A percentile compares a stretch with the other conserved stretches of the same genome.
These are phyloP conservation scores for Pulicaria dysenterica DNA, from an alignment of 129 eudicot genomes.

Conservation along the genomic window DNA sequence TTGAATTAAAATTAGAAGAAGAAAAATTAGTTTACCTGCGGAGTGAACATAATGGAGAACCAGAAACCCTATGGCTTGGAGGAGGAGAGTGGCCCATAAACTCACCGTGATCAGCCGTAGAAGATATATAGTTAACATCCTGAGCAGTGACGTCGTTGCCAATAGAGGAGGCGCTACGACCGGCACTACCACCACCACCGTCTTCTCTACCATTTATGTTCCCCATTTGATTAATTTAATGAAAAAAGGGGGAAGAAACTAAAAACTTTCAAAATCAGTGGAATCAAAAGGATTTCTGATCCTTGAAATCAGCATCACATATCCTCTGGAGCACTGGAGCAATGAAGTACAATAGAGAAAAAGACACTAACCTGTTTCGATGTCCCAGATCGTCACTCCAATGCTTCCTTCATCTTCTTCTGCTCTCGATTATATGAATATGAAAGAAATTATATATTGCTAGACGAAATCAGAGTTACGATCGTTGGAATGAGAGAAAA, in stretches of 20 bases:
- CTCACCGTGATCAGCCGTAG: constrained; percentile 41
- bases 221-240: constrained; percentile 52
- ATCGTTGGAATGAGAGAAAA: too few species aligned
- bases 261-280: constrained; percentile 20
- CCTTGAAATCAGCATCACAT: not conserved
- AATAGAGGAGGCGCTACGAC: constrained; percentile 44
- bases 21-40: constrained; percentile 59
- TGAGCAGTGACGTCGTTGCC: constrained; percentile 50
- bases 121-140: constrained; percentile 37
- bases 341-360: too few species aligned
- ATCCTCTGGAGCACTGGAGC: too few species aligned
- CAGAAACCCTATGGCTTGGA: constrained; percentile 89
- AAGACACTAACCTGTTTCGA: too few species aligned
- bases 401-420: too few species aligned
- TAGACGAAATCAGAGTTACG: too few species aligned
- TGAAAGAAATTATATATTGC: too few species aligned
- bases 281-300: constrained; percentile 2
- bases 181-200: constrained; percentile 49
- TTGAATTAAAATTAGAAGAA: constrained; percentile 33
- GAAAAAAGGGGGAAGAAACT: not conserved
- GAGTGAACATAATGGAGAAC: constrained; percentile 93
- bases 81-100: constrained; percentile 87
- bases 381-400: too few species aligned
- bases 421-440: too few species aligned
- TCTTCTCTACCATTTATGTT: constrained; percentile 95